Conservation (phyloP, 2,329 filamentous ascomycete genomes). For the Nemania abortiva region DNA sequence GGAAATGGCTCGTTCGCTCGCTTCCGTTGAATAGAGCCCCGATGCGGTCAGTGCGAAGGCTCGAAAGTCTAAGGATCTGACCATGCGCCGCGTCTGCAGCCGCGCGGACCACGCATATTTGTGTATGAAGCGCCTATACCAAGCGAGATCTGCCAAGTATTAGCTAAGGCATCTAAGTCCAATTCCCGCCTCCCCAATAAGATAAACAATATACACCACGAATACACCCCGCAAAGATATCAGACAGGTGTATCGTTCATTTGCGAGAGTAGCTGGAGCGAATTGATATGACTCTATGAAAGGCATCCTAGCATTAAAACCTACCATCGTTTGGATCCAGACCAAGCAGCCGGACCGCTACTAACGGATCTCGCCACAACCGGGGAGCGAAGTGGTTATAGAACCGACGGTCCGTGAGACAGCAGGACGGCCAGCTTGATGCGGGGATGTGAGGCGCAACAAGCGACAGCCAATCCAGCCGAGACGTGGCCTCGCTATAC, state of each 20-base stretch:
- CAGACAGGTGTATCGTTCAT: background rate
- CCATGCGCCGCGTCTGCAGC: constrained; percentile 57
- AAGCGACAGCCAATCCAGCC: constrained; percentile 62
- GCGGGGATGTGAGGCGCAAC: constrained; percentile 59
- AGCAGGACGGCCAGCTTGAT: constrained; percentile 60
- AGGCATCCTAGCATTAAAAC: constrained; percentile 4
- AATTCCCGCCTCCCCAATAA: background rate
- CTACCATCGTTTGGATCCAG: constrained; percentile 60
- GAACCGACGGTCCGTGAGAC: constrained; percentile 62
- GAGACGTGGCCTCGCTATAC: constrained; percentile 63
- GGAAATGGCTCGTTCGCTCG: constrained; percentile 54
- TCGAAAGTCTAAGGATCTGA: constrained; percentile 63
- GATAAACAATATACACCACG: background rate
- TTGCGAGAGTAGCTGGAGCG: background rate
- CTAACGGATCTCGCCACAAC: constrained; percentile 65
- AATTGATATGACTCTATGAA: background rate
- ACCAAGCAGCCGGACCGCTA: constrained; percentile 54
- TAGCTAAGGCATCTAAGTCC: constrained; percentile 44
- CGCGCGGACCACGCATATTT: constrained; percentile 53
- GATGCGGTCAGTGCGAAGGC: constrained; percentile 56
- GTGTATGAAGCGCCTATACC: constrained; percentile 63
- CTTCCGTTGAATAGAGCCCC: constrained; percentile 57
- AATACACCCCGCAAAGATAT: background rate
- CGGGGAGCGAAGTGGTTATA: constrained; percentile 63
- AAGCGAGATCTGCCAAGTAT: constrained; percentile 58